Evolutionary conservation across 768 basidiomycete species (phyloP), one percentile per base, ranked within the genome.

Genomic region (Porphyrellus cyaneotinctus): DNA sequence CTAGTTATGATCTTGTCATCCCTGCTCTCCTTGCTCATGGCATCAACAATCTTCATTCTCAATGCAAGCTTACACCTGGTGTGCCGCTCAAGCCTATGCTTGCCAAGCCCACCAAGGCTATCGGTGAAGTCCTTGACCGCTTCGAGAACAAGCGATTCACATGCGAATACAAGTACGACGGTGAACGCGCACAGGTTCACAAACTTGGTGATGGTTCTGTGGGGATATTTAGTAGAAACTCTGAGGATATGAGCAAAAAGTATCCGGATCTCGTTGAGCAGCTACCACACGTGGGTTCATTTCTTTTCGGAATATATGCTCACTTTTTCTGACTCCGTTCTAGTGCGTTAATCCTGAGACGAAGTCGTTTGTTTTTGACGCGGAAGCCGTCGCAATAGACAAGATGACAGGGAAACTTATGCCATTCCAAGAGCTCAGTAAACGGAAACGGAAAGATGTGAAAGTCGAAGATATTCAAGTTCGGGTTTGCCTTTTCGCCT

Each of bases 91-190:
- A 99, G 63, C 97, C 97, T 14, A 99, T 99, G 97, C 77, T 99
- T 47, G 97, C 97, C 15, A 99, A 98, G 70, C 97, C 97, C 10
- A 98, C 95, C 0, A 99, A 99, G 71, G 97, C 97, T 3, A 98
- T 99, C 59, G 87, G 91, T 14, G 95, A 98, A 71, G 95, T 99
- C 18, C 79, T 99, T 20, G 95, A 99, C 72, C 78, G 94, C 52
- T 99, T 98, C 64, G 97, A 99, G 70, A 85, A 84, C 64, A 95
- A 94, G 70, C 81, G 79, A 49, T 98, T 99, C 67, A 97, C 97
- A 10, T 98, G 95, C 72, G 97, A 99, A 74, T 99, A 99, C 73
- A 99, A 99, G 70, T 99, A 99, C 60, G 97, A 99, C 58, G 97
- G 97, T 8, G 97, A 99, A 68, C 85, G 97, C 43, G 97, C 97